A percentile compares a stretch with the other conserved stretches of the same genome.
Conservation (phyloP, 1,284 basidiomycete species). For the Ceratobasidium sp. region DNA sequence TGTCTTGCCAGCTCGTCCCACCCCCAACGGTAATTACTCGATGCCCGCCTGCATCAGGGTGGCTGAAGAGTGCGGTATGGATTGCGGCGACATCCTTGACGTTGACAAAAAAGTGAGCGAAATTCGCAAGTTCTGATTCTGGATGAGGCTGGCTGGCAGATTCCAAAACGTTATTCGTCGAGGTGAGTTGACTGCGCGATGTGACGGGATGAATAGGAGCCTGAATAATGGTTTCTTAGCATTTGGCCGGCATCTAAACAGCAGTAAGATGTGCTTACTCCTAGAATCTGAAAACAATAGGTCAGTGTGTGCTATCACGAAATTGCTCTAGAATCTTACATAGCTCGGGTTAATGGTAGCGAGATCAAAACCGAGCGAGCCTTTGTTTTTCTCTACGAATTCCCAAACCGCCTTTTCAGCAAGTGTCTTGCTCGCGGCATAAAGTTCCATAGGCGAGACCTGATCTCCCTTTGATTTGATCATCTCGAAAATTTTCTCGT, state of each 20-base stretch:
- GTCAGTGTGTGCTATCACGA: neutral
- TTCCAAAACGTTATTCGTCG: slow-evolving; percentile 9
- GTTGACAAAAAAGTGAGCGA: neutral
- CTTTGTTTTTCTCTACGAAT: slow-evolving; percentile 48
- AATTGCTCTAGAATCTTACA: neutral
- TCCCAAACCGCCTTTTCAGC: slow-evolving; percentile 52
- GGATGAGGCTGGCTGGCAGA: slow-evolving; percentile 3
- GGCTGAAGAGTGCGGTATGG: neutral
- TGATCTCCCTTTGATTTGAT: neutral
- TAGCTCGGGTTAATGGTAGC: neutral
- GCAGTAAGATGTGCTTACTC: slow-evolving; percentile 6
- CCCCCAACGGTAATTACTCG: neutral
- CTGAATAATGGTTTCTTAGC: neutral
- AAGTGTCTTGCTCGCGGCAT: slow-evolving; percentile 50
- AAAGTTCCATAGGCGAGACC: slow-evolving; percentile 41
- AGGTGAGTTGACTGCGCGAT: slow-evolving; percentile 15
- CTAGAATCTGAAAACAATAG: slow-evolving; percentile 34
- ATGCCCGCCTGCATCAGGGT: slow-evolving; percentile 4
- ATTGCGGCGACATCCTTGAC: slow-evolving; percentile 2
- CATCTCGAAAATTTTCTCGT: neutral
- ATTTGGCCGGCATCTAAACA: too few species aligned
- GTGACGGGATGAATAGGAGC: slow-evolving; percentile 8
- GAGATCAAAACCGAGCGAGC: slow-evolving; percentile 47
- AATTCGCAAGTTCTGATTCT: neutral
- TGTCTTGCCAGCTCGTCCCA: slow-evolving; percentile 12